These are phyloP conservation scores for Coccomyxa sp. DNA, from an alignment of 139 green algal genomes.

Conservation along the genomic window DNA sequence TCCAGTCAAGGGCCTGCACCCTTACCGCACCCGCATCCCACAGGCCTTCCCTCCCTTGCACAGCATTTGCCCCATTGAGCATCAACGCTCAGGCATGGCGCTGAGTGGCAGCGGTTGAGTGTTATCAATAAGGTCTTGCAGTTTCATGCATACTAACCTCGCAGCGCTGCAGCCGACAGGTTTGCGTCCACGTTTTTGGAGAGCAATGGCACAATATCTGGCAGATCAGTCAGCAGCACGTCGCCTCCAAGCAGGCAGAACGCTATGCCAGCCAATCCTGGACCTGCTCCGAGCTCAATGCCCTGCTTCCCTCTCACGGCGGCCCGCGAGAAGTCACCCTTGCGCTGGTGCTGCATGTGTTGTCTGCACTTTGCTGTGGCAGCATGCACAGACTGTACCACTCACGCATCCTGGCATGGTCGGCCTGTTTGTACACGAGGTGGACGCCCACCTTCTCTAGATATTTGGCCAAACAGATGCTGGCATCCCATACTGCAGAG, in stretches of 20 bases:
- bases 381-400: no score
- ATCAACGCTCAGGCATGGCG: no score
- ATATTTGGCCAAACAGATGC: background rate
- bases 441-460: background rate
- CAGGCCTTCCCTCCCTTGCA: background rate
- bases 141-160: background rate
- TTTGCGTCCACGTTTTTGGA: background rate
- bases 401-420: no score
- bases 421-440: no score
- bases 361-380: background rate
- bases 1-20: background rate
- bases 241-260: constrained; percentile 24
- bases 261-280: constrained; percentile 63
- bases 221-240: background rate
- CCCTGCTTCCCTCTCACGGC: constrained; percentile 57
- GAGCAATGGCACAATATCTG: background rate
- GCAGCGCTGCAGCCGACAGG: background rate
- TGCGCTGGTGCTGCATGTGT: constrained; percentile 13
- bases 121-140: background rate
- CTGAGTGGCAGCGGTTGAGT: background rate
- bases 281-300: constrained; percentile 85
- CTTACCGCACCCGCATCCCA: background rate
- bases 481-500: background rate
- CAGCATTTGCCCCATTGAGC: no score
- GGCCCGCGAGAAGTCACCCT: constrained; percentile 59